Evolutionary conservation across 805 yeast species (phyloP), one percentile per base, ranked within the genome.

Genomic region (Clavispora santaluciae): DNA sequence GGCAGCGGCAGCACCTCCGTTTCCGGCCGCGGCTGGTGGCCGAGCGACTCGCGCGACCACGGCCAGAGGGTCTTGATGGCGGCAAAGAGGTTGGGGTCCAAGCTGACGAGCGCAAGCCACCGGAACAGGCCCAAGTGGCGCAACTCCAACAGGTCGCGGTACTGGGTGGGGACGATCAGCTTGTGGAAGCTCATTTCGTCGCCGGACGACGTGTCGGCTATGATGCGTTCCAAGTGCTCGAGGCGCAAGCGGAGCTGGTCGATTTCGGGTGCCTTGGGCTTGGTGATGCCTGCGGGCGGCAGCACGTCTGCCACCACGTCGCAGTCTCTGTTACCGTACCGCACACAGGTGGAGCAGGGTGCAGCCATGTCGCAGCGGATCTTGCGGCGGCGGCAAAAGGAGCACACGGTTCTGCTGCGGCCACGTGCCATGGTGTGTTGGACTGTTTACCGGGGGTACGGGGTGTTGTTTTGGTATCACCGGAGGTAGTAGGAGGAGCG

Each of bases 371-470:
- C 60, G 43, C 73, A 68, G 39, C 61, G 62, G 48, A 64, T 64
- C 53, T 68, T 68, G 45, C 68, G 58, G 34, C 60, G 64, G n/a
- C 72, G 63, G 39, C 79, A 74, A 26, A 59, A 63, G 47, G 73
- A 77, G 52, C 78, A 74, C 5, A 78, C 78, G 38, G 67, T 64
- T 30, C 65, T 54, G 17, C 64, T 67, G 31, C 78, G 53, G 26
- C 69, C 57, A 28, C 72, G 18, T 12, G 25, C 25, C 40, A 37
- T 29, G 16, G 26, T 4, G 15, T n/a, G n/a, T n/a, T n/a, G n/a
- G n/a, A n/a, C n/a, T n/a, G n/a, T n/a, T n/a, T n/a, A n/a, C n/a
- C n/a, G n/a, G n/a, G n/a, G n/a, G n/a, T n/a, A n/a, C n/a, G n/a
- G n/a, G n/a, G n/a, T n/a, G n/a, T n/a, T n/a, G n/a, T n/a, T n/a